These are phyloP conservation scores for Aphanoascus verrucosus DNA, from an alignment of 2,329 filamentous ascomycete species.

Conservation along the genomic window DNA sequence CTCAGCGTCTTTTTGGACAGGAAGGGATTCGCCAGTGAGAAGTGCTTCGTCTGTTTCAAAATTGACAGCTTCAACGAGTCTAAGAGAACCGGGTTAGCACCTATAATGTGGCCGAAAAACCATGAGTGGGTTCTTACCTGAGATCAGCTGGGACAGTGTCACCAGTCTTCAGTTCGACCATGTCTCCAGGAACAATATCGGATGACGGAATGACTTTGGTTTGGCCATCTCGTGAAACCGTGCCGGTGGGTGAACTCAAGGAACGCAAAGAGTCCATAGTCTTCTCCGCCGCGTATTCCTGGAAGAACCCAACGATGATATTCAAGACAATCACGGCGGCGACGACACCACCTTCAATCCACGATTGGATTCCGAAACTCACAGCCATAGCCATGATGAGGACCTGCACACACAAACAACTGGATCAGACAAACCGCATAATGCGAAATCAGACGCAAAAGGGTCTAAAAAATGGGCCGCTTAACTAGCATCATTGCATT, in stretches of 20 bases:
- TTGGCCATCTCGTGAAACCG: constrained; percentile 42
- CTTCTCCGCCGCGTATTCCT: constrained; percentile 45
- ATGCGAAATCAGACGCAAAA: constrained; percentile 9
- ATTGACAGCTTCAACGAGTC: constrained; percentile 47
- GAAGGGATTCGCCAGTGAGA: constrained; percentile 52
- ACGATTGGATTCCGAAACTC: constrained; percentile 48
- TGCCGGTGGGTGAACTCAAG: constrained; percentile 42
- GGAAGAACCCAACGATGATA: constrained; percentile 48
- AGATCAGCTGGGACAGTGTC: constrained; percentile 43
- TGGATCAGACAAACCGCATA: constrained; percentile 21
- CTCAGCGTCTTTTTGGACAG: constrained; percentile 44
- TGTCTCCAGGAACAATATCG: constrained; percentile 49
- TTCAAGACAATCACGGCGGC: constrained; percentile 49
- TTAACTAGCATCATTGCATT: constrained; percentile 57
- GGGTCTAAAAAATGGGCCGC: constrained; percentile 16
- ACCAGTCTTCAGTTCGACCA: constrained; percentile 43
- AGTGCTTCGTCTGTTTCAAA: constrained; percentile 52
- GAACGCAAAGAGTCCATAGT: constrained; percentile 46
- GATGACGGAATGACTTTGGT: constrained; percentile 42
- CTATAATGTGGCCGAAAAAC: background rate
- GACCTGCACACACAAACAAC: constrained; percentile 24
- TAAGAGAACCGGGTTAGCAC: constrained; percentile 2
- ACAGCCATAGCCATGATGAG: constrained; percentile 49
- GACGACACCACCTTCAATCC: constrained; percentile 51
- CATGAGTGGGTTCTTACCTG: constrained; percentile 11